Percentiles rank a stretch among this genome's conserved stretches.
Conservation (phyloP, 1,139 yeast species). For the Taphrina pruni region DNA sequence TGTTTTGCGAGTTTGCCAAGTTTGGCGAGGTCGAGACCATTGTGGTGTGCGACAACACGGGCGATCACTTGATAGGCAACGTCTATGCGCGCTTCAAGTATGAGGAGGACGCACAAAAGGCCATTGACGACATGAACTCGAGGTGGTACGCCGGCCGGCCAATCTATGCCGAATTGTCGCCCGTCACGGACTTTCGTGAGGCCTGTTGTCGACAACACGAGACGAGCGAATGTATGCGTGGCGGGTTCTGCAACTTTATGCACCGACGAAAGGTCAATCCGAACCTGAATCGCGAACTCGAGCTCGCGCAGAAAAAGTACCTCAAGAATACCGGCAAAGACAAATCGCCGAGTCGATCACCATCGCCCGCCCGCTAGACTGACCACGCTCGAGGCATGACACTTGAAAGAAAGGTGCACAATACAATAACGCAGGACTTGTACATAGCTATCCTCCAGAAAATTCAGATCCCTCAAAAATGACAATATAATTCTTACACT, state of each 20-base stretch:
- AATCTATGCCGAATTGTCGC: conserved; percentile 78
- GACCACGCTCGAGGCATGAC: too few species aligned
- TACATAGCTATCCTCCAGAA: background rate
- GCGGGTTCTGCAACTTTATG: conserved; percentile 84
- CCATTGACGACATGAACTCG: conserved; percentile 66
- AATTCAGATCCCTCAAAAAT: background rate
- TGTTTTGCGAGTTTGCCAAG: conserved; percentile 69
- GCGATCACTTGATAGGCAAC: conserved; percentile 82
- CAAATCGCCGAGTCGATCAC: conserved; percentile 43
- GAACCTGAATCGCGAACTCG: conserved; percentile 55
- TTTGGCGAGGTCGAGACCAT: conserved; percentile 67
- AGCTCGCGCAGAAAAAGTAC: conserved; percentile 52
- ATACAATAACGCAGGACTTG: conserved; percentile 30
- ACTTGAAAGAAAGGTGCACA: too few species aligned
- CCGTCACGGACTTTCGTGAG: conserved; percentile 72
- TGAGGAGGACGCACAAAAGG: conserved; percentile 65
- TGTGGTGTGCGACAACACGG: conserved; percentile 81
- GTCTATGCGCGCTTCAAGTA: conserved; percentile 70
- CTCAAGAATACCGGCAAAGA: conserved; percentile 46
- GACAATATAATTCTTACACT: background rate
- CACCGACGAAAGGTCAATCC: conserved; percentile 69
- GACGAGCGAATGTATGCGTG: conserved; percentile 68
- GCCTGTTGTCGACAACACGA: conserved; percentile 80
- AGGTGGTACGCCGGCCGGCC: conserved; percentile 87
- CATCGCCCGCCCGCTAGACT: conserved; percentile 35